A percentile compares a stretch with the other conserved stretches of the same genome.
Conservation (phyloP, 139 green algal genomes). For the Chlamydomonas schloesseri region DNA sequence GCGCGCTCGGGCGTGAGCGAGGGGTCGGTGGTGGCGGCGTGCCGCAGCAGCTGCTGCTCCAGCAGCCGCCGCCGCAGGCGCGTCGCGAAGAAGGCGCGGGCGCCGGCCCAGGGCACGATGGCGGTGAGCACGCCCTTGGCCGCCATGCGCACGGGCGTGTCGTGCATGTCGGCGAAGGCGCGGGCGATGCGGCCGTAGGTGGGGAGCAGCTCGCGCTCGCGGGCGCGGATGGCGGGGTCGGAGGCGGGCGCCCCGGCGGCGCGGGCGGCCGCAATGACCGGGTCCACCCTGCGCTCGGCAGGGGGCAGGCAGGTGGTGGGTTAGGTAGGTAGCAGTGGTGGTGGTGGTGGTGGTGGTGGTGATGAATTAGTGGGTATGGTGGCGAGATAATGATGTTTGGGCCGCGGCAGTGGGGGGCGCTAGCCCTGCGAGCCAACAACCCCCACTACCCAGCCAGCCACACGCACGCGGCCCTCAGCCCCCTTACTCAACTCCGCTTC, state of each 20-base stretch:
- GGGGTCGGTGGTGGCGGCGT: slow-evolving; percentile 68
- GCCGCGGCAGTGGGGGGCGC: too few relatives aligned
- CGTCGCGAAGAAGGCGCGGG: slow-evolving; percentile 86
- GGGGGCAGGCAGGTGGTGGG: background rate
- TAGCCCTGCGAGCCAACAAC: too few relatives aligned
- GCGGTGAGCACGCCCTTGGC: slow-evolving; percentile 67
- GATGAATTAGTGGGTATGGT: background rate
- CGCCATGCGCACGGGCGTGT: slow-evolving; percentile 94
- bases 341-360: background rate
- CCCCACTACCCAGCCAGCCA: too few relatives aligned
- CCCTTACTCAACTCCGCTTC: too few relatives aligned
- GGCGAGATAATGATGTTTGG: background rate
- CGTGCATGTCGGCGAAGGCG: slow-evolving; percentile 98
- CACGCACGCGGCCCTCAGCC: too few relatives aligned
- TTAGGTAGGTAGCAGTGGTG: background rate
- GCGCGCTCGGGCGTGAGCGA: slow-evolving; percentile 18
- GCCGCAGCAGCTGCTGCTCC: slow-evolving; percentile 75
- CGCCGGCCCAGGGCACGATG: slow-evolving; percentile 49
- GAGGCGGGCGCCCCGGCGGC: slow-evolving; percentile 32
- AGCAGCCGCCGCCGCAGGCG: slow-evolving; percentile 83
- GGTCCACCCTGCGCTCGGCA: slow-evolving; percentile 74
- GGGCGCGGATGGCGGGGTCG: slow-evolving; percentile 66
- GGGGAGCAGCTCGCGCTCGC: slow-evolving; percentile 85
- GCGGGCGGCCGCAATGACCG: slow-evolving; percentile 70
- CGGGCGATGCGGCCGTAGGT: slow-evolving; percentile 86